Conservation (phyloP, 2,329 filamentous ascomycete species). For the Sporothrix curviconia region DNA sequence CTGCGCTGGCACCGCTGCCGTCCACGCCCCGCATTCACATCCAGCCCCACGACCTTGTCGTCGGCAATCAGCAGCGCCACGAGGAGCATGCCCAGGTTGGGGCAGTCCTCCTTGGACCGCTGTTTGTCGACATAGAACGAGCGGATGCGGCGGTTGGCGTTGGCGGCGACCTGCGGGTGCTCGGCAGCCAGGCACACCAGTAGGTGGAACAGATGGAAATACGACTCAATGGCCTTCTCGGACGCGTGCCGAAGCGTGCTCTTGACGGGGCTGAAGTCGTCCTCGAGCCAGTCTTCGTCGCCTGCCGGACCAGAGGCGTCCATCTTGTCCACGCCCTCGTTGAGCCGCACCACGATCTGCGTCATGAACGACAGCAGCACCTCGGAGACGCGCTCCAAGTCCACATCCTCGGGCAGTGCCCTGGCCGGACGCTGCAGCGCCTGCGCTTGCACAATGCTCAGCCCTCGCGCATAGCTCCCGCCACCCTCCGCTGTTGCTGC, state of each 20-base stretch:
- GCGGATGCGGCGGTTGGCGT: constrained; percentile 35
- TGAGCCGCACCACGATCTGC: constrained; percentile 43
- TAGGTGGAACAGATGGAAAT: constrained; percentile 47
- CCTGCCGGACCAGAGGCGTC: background rate
- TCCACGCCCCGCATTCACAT: too few species aligned
- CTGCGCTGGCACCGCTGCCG: background rate
- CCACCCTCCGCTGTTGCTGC: background rate
- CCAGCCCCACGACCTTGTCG: too few species aligned
- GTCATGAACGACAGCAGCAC: constrained; percentile 44
- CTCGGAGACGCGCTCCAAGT: constrained; percentile 18
- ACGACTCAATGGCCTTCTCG: constrained; percentile 47
- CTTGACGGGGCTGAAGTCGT: constrained; percentile 16
- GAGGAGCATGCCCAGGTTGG: constrained; percentile 44
- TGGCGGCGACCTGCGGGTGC: constrained; percentile 25
- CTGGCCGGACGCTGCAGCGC: background rate
- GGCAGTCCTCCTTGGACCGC: constrained; percentile 35
- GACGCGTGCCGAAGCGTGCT: constrained; percentile 41
- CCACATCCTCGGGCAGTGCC: background rate
- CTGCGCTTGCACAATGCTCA: background rate
- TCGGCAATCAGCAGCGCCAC: constrained; percentile 41
- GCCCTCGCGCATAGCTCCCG: background rate
- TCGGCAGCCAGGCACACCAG: constrained; percentile 39
- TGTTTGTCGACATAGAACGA: constrained; percentile 32
- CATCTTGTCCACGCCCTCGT: constrained; percentile 23
- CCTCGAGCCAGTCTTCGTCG: too few species aligned